phyloP scores from a whole-genome alignment of 2,329 filamentous ascomycete genomes.

The Aspergillus calidoustus region DNA sequence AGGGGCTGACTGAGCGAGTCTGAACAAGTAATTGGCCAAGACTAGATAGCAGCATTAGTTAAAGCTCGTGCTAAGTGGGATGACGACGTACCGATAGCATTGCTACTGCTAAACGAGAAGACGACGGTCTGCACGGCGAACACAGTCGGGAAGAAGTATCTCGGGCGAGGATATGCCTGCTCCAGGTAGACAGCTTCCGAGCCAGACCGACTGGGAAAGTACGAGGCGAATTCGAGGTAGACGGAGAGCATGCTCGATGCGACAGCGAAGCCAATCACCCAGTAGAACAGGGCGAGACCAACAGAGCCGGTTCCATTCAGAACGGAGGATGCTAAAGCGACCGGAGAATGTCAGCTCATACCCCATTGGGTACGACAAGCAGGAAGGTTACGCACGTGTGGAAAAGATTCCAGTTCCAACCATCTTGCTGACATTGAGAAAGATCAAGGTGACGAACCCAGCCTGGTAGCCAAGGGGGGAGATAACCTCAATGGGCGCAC shows the following conservation, averaged over 20 bases:
- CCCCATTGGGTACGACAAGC: not conserved
- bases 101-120: conserved; percentile 69
- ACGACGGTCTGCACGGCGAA: conserved; percentile 68
- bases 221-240: conserved; percentile 67
- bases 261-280: conserved; percentile 66
- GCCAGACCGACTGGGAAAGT: conserved; percentile 69
- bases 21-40: conserved; percentile 66
- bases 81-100: conserved; percentile 56
- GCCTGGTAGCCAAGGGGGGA: conserved; percentile 66
- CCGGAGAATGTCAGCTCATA: not conserved
- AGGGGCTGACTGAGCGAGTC: conserved; percentile 56
- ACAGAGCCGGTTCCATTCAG: conserved; percentile 64
- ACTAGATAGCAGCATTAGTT: conserved; percentile 48
- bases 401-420: conserved; percentile 68
- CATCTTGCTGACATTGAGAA: conserved; percentile 67
- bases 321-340: conserved; percentile 60
- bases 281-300: conserved; percentile 66
- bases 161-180: conserved; percentile 68
- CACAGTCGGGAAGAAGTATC: conserved; percentile 66
- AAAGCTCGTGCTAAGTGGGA: conserved; percentile 3
- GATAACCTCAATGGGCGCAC: conserved; percentile 63
- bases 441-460: conserved; percentile 60
- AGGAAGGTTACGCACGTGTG: conserved; percentile 56
- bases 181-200: conserved; percentile 71
- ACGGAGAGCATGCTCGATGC: conserved; percentile 60